Conservation (phyloP, 805 yeast species). For the Zygoascus flipseniorum region DNA sequence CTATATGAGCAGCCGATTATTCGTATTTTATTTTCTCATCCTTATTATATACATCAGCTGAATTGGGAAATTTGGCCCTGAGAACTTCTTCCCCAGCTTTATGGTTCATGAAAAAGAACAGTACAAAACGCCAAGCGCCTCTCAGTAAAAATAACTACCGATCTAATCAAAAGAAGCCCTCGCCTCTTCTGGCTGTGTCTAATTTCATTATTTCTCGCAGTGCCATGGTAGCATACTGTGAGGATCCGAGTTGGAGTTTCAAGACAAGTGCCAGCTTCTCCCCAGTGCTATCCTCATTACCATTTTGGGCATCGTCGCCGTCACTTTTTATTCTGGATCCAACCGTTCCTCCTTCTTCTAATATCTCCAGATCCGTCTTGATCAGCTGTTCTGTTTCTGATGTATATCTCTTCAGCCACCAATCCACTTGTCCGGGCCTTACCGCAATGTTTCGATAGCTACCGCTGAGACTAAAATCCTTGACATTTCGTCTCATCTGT, state of each 20-base stretch:
- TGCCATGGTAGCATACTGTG: constrained; percentile 97
- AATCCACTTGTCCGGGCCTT: constrained; percentile 56
- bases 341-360: constrained; percentile 24
- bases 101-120: too few species aligned
- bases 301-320: not conserved
- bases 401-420: constrained; percentile 51
- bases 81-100: too few species aligned
- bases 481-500: constrained; percentile 73
- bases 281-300: constrained; percentile 23
- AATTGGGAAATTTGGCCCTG: too few species aligned
- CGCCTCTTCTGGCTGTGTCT: constrained; percentile 23
- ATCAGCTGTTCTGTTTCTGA: constrained; percentile 64
- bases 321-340: constrained; percentile 1
- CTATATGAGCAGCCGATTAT: too few species aligned
- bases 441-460: constrained; percentile 70
- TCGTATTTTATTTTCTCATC: too few species aligned
- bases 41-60: too few species aligned
- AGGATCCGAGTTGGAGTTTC: constrained; percentile 68
- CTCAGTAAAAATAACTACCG: not conserved
- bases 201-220: constrained; percentile 76
- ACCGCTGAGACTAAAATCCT: constrained; percentile 89
- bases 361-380: constrained; percentile 64
- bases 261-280: constrained; percentile 64
- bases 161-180: constrained; percentile 6
- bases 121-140: too few species aligned